These are phyloP conservation scores for Glarea lozoyensis DNA, from an alignment of 495 filamentous ascomycete genomes.

Conservation along the genomic window DNA sequence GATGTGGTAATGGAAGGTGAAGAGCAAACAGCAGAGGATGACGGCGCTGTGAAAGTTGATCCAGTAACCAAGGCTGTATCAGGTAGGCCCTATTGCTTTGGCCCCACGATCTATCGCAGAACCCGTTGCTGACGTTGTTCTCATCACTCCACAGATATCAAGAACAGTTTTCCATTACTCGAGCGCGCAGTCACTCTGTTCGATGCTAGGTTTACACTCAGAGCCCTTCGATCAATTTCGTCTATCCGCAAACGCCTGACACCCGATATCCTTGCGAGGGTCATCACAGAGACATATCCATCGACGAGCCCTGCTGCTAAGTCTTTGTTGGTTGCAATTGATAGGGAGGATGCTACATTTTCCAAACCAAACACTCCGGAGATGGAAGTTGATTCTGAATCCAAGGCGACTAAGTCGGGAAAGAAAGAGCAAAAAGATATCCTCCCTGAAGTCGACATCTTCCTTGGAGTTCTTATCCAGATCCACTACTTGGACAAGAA, in stretches of 20 bases:
- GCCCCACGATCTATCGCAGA: not conserved
- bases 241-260: slow-evolving; percentile 87
- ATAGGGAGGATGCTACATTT: slow-evolving; percentile 52
- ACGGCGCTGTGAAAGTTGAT: slow-evolving; percentile 37
- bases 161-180: slow-evolving; percentile 81
- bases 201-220: slow-evolving; percentile 87
- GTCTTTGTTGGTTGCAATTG: slow-evolving; percentile 59
- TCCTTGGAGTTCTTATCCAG: slow-evolving; percentile 81
- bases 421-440: slow-evolving; percentile 62
- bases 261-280: slow-evolving; percentile 68
- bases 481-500: slow-evolving; percentile 84
- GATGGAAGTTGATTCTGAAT: slow-evolving; percentile 72
- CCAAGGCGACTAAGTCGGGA: slow-evolving; percentile 30
- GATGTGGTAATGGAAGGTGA: slow-evolving; percentile 68
- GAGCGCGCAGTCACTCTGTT: slow-evolving; percentile 90
- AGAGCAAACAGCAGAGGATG: slow-evolving; percentile 31
- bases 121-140: slow-evolving; percentile 2
- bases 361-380: slow-evolving; percentile 42
- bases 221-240: slow-evolving; percentile 90
- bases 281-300: slow-evolving; percentile 71
- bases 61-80: slow-evolving; percentile 49
- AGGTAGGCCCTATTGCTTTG: slow-evolving; percentile 29
- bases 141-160: slow-evolving; percentile 58
- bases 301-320: slow-evolving; percentile 55
- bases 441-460: slow-evolving; percentile 86